Conservation (phyloP, 257 asterid genomes). For the Rhazya stricta region DNA sequence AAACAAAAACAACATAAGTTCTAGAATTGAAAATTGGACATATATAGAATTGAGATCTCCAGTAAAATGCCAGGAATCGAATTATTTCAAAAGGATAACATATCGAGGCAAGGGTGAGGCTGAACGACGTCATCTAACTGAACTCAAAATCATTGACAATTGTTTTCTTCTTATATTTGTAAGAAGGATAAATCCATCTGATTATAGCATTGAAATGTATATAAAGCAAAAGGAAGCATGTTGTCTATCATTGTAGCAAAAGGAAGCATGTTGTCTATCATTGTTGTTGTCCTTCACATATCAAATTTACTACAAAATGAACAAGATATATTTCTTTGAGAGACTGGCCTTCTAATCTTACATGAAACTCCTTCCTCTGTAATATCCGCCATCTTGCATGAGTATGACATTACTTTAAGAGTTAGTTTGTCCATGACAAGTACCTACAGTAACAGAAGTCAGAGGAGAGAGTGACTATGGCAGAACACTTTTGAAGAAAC, state of each 20-base stretch:
- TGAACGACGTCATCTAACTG: background rate
- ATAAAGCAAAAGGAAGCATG: background rate
- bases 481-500: background rate
- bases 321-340: constrained; percentile 26
- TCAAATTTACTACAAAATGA: constrained; percentile 12
- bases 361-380: constrained; percentile 99
- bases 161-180: background rate
- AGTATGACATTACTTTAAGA: constrained; percentile 81
- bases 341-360: constrained; percentile 72
- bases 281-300: background rate
- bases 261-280: background rate
- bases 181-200: background rate
- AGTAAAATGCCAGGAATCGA: background rate
- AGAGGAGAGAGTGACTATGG: constrained; percentile 18
- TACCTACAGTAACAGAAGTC: constrained; percentile 53
- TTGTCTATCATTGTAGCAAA: background rate
- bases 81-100: background rate
- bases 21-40: background rate
- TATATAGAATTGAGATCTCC: background rate
- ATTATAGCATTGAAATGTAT: background rate
- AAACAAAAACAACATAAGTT: background rate
- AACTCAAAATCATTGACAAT: background rate
- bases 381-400: constrained; percentile 99
- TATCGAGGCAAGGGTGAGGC: background rate
- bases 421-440: constrained; percentile 97